Conservation (phyloP, 2,329 filamentous ascomycete species). For the Aspergillus unguis region DNA sequence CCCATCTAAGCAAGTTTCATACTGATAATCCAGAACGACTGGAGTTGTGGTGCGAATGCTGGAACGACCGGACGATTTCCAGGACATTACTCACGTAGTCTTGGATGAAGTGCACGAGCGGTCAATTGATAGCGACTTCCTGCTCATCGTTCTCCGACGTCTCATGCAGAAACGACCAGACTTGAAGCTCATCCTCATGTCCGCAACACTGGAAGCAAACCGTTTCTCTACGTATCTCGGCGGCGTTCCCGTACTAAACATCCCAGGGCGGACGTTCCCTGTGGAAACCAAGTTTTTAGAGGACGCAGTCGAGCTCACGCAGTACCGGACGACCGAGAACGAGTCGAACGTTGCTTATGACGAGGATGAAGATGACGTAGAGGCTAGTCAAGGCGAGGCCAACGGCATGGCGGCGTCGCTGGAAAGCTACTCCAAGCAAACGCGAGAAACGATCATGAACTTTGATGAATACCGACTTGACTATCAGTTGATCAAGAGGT, state of each 20-base stretch:
- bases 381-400: constrained; percentile 50
- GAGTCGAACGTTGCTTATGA: constrained; percentile 34
- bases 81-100: constrained; percentile 87
- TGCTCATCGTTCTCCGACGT: constrained; percentile 86
- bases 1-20: background rate
- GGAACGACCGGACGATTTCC: constrained; percentile 79
- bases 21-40: constrained; percentile 45
- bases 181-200: constrained; percentile 94
- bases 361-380: constrained; percentile 47
- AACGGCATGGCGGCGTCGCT: constrained; percentile 63
- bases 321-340: constrained; percentile 67
- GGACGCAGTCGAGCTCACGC: constrained; percentile 84
- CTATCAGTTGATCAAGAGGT: constrained; percentile 76
- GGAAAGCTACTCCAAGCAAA: constrained; percentile 70
- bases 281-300: constrained; percentile 86
- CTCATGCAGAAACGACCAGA: constrained; percentile 73
- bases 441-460: constrained; percentile 68
- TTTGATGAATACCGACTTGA: constrained; percentile 92
- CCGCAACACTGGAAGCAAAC: constrained; percentile 89
- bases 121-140: constrained; percentile 93
- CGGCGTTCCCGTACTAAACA: constrained; percentile 79
- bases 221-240: constrained; percentile 86
- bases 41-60: constrained; percentile 98
- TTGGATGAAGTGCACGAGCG: constrained; percentile 98
- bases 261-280: constrained; percentile 90